A percentile compares a stretch with the other conserved stretches of the same genome.
These are phyloP conservation scores for Trichoderma semiorbis DNA, from an alignment of 2,329 filamentous ascomycete species.

Conservation along the genomic window DNA sequence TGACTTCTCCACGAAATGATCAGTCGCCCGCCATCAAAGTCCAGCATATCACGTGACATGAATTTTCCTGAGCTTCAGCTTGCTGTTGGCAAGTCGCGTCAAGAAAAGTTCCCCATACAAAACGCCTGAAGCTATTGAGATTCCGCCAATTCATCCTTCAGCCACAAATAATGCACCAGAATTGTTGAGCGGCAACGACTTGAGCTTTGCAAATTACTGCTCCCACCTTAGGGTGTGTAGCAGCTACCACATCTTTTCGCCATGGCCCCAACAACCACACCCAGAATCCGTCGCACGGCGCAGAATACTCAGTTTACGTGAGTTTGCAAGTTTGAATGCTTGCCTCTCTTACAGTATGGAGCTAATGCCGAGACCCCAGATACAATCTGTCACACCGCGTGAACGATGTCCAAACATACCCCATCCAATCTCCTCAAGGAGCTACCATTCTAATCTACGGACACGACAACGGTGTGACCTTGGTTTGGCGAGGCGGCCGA, in stretches of 20 bases:
- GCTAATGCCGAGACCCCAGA: conserved; percentile 36
- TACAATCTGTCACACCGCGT: conserved; percentile 58
- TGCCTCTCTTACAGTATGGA: not conserved
- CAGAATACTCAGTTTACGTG: conserved; percentile 50
- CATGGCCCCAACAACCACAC: conserved; percentile 35
- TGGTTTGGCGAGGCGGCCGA: conserved; percentile 61
- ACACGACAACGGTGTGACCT: conserved; percentile 59
- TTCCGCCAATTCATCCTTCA: not conserved
- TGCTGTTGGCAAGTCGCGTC: conserved; percentile 13
- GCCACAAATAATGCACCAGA: not conserved
- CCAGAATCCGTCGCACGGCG: conserved; percentile 45
- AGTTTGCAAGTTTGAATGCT: conserved; percentile 20
- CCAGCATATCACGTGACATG: conserved; percentile 10
- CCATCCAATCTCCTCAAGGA: conserved; percentile 59
- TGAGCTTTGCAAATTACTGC: not conserved
- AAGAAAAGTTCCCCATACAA: conserved; percentile 16
- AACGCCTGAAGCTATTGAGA: not conserved
- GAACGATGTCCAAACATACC: conserved; percentile 59
- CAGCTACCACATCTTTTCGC: conserved; percentile 17
- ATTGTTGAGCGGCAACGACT: not conserved
- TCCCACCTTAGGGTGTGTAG: conserved; percentile 17
- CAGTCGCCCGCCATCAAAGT: not conserved
- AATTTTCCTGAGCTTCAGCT: conserved; percentile 10
- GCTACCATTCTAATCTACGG: conserved; percentile 61
- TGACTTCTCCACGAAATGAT: not conserved